Conservation (phyloP, 768 basidiomycete species). For the Lactifluus volemus region DNA sequence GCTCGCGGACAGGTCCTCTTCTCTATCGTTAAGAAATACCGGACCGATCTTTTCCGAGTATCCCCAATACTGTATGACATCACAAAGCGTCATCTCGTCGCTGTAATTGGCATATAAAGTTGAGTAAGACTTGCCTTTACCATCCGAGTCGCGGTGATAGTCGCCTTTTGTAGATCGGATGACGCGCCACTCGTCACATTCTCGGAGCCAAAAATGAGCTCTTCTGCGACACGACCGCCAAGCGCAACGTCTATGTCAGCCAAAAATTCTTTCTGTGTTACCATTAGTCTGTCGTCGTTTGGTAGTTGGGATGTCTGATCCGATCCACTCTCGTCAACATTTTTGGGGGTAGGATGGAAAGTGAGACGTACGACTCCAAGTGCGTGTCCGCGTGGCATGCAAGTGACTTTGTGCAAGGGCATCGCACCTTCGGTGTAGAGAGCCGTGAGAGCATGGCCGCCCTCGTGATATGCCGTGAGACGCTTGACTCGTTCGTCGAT, state of each 20-base stretch:
- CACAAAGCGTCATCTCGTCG: neutral
- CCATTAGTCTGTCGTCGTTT: constrained; percentile 63
- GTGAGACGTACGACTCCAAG: constrained; percentile 64
- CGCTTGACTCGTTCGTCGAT: constrained; percentile 82
- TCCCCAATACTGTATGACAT: constrained; percentile 51
- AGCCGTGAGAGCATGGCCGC: constrained; percentile 91
- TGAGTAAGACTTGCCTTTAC: constrained; percentile 56
- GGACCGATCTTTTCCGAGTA: constrained; percentile 77
- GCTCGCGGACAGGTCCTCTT: constrained; percentile 59
- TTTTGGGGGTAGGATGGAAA: neutral
- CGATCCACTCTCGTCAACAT: neutral
- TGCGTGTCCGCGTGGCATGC: constrained; percentile 91
- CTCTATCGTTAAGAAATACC: constrained; percentile 68
- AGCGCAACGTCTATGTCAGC: constrained; percentile 86
- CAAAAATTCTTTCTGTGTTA: constrained; percentile 65
- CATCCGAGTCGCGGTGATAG: constrained; percentile 73
- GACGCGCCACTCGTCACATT: constrained; percentile 89
- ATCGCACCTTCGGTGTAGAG: constrained; percentile 92
- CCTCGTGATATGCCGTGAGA: constrained; percentile 96
- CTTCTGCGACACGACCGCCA: constrained; percentile 94
- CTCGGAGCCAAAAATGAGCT: constrained; percentile 80
- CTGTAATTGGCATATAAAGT: neutral
- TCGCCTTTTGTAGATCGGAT: constrained; percentile 79
- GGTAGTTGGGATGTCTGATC: constrained; percentile 65
- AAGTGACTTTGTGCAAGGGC: constrained; percentile 97